Evolutionary conservation across 257 asterid species (phyloP).

Genomic region (Nicotiana paniculata): DNA sequence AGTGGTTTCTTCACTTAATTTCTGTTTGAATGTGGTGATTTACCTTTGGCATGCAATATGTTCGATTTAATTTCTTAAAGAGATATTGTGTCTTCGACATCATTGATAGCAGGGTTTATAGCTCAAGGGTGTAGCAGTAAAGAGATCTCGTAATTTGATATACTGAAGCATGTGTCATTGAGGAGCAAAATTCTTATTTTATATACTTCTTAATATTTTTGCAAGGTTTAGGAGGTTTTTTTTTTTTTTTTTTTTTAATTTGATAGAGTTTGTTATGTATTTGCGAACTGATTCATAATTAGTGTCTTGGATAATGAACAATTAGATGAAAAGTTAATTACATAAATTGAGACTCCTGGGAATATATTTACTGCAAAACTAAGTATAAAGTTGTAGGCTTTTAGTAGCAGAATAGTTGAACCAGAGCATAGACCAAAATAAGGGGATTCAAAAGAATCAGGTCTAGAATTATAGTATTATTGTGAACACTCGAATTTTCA

Average conservation of each 20-base stretch:
- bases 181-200: neutral
- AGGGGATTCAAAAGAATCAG: too few relatives aligned
- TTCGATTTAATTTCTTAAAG: slow-evolving; percentile 49
- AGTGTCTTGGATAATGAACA: neutral
- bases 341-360: too few relatives aligned
- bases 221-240: neutral
- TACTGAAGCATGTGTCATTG: neutral
- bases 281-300: neutral
- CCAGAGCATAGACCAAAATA: neutral
- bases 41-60: slow-evolving; percentile 28
- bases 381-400: neutral
- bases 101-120: slow-evolving; percentile 62
- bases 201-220: neutral
- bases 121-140: slow-evolving; percentile 44
- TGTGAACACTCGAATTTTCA: neutral
- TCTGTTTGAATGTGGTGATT: slow-evolving; percentile 49
- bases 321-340: neutral
- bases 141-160: slow-evolving; percentile 33
- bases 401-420: neutral
- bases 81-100: slow-evolving; percentile 67
- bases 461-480: neutral
- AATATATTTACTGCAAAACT: neutral
- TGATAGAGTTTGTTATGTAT: neutral
- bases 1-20: slow-evolving; percentile 62
- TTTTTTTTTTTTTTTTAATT: neutral